Conservation (phyloP, 2,329 filamentous ascomycete genomes). For the Penicillium nordicum region DNA sequence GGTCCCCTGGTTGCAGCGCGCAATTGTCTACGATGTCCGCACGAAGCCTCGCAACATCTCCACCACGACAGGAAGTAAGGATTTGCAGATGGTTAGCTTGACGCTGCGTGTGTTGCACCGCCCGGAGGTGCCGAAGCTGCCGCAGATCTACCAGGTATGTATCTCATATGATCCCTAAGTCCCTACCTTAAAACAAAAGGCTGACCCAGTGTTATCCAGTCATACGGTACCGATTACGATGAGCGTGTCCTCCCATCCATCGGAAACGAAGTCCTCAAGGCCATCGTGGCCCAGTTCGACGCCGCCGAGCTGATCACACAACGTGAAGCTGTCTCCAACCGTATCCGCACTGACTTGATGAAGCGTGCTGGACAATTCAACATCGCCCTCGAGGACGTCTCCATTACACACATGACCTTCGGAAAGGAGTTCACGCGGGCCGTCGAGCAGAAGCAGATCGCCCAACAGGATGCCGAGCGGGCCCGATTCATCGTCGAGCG, state of each 20-base stretch:
- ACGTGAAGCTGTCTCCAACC: constrained; percentile 91
- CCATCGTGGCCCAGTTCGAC: constrained; percentile 98
- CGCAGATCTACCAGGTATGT: constrained; percentile 93
- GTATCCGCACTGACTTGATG: constrained; percentile 87
- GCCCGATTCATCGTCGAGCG: constrained; percentile 98
- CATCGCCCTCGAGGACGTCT: constrained; percentile 97
- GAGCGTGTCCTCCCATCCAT: constrained; percentile 97
- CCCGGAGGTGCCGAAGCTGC: constrained; percentile 85
- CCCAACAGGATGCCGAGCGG: constrained; percentile 96
- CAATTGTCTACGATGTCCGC: constrained; percentile 93
- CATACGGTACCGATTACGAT: constrained; percentile 96
- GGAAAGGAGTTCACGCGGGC: constrained; percentile 98
- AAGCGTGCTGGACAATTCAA: constrained; percentile 96
- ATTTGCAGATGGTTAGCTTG: constrained; percentile 99
- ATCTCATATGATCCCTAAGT: background rate
- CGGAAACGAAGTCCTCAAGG: constrained; percentile 98
- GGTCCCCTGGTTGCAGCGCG: constrained; percentile 90
- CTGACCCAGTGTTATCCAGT: constrained; percentile 52
- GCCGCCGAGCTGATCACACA: constrained; percentile 98
- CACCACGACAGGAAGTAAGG: constrained; percentile 96
- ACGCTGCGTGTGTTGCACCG: constrained; percentile 92
- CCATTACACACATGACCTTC: constrained; percentile 99
- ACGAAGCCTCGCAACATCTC: constrained; percentile 97
- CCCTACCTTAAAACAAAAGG: background rate
- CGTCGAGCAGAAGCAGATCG: constrained; percentile 99